Base-by-base conservation (phyloP, 805 yeast genomes). In the Candida koratica region DNA sequence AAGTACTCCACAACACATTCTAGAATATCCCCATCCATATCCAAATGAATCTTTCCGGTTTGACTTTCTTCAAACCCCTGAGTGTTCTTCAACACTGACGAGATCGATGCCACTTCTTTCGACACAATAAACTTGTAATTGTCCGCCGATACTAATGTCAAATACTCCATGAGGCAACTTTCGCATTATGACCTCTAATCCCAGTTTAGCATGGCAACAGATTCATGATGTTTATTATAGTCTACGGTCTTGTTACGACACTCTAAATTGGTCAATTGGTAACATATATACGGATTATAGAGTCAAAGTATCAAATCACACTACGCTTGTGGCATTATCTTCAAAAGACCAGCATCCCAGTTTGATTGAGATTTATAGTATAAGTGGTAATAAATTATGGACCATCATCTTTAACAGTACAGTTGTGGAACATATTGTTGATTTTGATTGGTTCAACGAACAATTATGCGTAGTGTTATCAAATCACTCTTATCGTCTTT, bases 1-100 rank as follows among this genome's bases (percentile, higher is more conserved):
- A 90, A 60, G 49, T 93, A 90, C 48, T 90, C 97, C 27, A 85
- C 82, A 8, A 90, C 80, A 48, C 86, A 84, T 44, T 79, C 84
- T 28, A 93, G 62, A 14, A 88, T 69, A 22, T 73, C 73, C 0
- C 84, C 82, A 41, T 83, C 84, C 58, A 88, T 75, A 42, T 81
- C 86, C 36, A 49, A 68, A 68, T 55, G 63, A 28, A 87, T 77
- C 29, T 64, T 66, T 61, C 83, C 49, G 58, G 79, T 45, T 64
- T 69, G 24, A 71, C 77, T 66, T 76, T 95, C 63, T 61, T 75
- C 64, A 73, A 67, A 67, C 13, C 68, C 71, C 35, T 65, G 69
- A 2, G 67, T 58, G 76, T 34, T 79, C 69, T 72, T 43, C 23
- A 81, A 51, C 30, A 66, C 69, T 4, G 72, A 69, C 52, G 84